Evolutionary conservation across 208 protist genomes (phyloP), one percentile per base, ranked within the genome.

Genomic region (Entamoeba moshkovskii): DNA sequence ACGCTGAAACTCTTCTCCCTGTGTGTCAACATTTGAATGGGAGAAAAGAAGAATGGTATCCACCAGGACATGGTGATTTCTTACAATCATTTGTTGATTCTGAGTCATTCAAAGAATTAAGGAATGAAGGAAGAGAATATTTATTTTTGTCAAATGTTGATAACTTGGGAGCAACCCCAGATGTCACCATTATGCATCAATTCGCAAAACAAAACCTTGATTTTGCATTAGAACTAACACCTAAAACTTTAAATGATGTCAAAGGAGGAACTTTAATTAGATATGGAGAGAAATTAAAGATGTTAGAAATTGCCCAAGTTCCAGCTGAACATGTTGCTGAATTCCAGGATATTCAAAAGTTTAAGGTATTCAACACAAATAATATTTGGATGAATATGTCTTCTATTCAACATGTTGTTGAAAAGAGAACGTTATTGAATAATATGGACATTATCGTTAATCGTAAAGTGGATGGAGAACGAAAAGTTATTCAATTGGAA

Each of bases 351-450:
- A 98, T 99, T 93, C 95, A 95, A 85, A 98, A 98, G 94, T 98
- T 99, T 96, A 96, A 96, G 73, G 98, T 98, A 95, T 99, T 99
- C 96, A 99, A 99, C 96, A 99, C 98, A 29, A 99, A 99, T 96
- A 99, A 99, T 96, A 94, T 99, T 47, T 99, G 98, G 98, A 94
- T 99, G 33, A 96, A 97, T 92, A 95, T 99, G 38, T 93, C 93
- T 96, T 96, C 95, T 45, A 66, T 95, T 29, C 94, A 94, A 93
- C 94, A 93, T 46, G 94, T 95, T 91, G 97, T 98, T 96, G 95
- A 97, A 45, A 38, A 93, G 52, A 48, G 97, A 97, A 98, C 95
- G 97, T 96, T 25, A 96, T 97, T 66, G 97, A 48, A 93, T 29
- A n/a, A 59, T 93, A 45, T 96, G 15, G 93, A 94, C 5, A 95